Conservation (phyloP, 345 rosid species). For the Gossypium longicalyx region DNA sequence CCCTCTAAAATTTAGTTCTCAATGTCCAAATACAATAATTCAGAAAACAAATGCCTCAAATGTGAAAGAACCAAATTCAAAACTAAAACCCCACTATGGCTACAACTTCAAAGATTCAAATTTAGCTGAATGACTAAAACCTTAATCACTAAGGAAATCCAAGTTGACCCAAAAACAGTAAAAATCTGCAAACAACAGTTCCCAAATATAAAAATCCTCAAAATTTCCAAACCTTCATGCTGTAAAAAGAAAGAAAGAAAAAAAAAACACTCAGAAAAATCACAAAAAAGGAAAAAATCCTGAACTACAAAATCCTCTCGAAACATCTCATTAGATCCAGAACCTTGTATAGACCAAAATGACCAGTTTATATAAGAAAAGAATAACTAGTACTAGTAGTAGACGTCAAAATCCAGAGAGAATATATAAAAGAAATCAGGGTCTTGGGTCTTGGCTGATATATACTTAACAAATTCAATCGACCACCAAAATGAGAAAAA, state of each 20-base stretch:
- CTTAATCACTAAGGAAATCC: conserved; percentile 13
- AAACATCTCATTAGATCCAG: conserved; percentile 4
- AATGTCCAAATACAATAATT: neutral
- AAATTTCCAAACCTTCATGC: neutral
- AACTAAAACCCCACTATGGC: neutral
- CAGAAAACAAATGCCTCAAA: neutral
- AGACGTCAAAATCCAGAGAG: neutral
- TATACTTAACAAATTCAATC: neutral
- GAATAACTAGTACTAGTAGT: neutral
- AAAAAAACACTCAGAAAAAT: neutral
- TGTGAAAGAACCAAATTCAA: neutral
- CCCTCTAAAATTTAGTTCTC: conserved; percentile 5
- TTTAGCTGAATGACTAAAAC: neutral
- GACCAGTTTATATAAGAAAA: neutral
- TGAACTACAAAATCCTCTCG: conserved; percentile 7
- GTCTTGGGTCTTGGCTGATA: neutral
- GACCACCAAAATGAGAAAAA: neutral
- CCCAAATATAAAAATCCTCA: neutral
- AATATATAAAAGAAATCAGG: neutral
- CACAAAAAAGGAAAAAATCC: neutral
- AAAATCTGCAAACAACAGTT: conserved; percentile 6
- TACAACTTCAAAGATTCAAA: neutral
- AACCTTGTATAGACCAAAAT: neutral
- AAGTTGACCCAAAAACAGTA: conserved; percentile 6
- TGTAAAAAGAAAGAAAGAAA: neutral